Evolutionary conservation across 352 stramenopile species (phyloP).

Genomic region (Globisporangium nodosum): DNA sequence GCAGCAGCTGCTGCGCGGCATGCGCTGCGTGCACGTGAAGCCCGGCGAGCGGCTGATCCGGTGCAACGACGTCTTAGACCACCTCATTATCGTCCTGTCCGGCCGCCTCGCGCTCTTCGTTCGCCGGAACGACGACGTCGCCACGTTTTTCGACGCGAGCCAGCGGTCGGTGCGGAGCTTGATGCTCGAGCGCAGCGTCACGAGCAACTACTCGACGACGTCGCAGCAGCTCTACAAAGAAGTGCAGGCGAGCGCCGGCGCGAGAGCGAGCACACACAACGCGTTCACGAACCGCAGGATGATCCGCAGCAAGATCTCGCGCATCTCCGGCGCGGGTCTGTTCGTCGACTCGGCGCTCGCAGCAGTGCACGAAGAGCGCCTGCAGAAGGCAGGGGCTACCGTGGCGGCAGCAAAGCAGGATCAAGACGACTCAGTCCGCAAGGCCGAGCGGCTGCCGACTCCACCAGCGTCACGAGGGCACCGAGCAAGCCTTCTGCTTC

Average conservation of each 20-base stretch:
- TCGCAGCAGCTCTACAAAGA: slow-evolving; percentile 47
- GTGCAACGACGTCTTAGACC: slow-evolving; percentile 30
- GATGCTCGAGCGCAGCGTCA: slow-evolving; percentile 47
- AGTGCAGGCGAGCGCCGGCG: not conserved
- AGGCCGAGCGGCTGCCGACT: not conserved
- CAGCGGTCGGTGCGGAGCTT: slow-evolving; percentile 51
- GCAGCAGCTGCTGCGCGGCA: slow-evolving; percentile 31
- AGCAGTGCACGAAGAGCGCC: slow-evolving; percentile 29
- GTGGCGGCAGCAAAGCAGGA: slow-evolving; percentile 2
- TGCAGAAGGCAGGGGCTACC: slow-evolving; percentile 4
- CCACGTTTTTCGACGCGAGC: slow-evolving; percentile 38
- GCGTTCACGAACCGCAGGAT: slow-evolving; percentile 11
- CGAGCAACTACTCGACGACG: slow-evolving; percentile 66
- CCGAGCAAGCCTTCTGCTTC: slow-evolving; percentile 6
- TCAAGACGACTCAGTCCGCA: not conserved
- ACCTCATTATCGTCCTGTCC: slow-evolving; percentile 42
- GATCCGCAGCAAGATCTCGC: slow-evolving; percentile 14
- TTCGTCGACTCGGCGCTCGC: slow-evolving; percentile 51
- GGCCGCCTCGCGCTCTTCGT: slow-evolving; percentile 38
- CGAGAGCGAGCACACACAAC: not conserved
- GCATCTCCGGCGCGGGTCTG: slow-evolving; percentile 14
- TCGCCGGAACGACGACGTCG: slow-evolving; percentile 30
- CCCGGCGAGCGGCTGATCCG: slow-evolving; percentile 38
- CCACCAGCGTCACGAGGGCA: slow-evolving; percentile 1
- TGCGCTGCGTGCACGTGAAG: slow-evolving; percentile 20